phyloP scores from a whole-genome alignment of 306 rosid genomes.

The Gillenia trifoliata region DNA sequence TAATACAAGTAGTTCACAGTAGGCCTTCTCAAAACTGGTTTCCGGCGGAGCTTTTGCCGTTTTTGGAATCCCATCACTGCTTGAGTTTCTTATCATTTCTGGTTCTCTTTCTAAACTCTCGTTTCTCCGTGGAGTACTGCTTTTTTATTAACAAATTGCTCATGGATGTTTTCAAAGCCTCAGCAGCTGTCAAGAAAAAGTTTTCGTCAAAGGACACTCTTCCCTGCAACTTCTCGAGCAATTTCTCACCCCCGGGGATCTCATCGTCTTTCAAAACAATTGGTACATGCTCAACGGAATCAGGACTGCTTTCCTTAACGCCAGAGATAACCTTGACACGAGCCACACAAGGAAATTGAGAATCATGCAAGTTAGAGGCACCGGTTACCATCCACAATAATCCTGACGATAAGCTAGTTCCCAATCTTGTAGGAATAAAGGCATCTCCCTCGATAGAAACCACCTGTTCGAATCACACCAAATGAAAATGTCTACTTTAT shows the following conservation, averaged over 20 bases:
- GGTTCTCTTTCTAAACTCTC: slow-evolving; percentile 75
- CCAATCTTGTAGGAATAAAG: slow-evolving; percentile 76
- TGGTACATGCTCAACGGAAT: slow-evolving; percentile 27
- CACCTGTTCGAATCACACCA: slow-evolving; percentile 44
- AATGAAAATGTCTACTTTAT: not conserved
- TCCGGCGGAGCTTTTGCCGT: not conserved
- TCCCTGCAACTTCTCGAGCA: slow-evolving; percentile 77
- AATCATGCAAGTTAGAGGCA: slow-evolving; percentile 58
- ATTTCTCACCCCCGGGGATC: slow-evolving; percentile 62
- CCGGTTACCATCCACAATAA: slow-evolving; percentile 84
- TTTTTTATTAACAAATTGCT: slow-evolving; percentile 74
- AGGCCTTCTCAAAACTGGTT: not conserved
- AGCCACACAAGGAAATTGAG: slow-evolving; percentile 42
- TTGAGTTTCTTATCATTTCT: slow-evolving; percentile 81
- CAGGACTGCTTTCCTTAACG: slow-evolving; percentile 18
- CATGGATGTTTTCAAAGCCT: slow-evolving; percentile 87
- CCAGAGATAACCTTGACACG: slow-evolving; percentile 59
- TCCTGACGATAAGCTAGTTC: slow-evolving; percentile 34
- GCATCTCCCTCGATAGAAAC: slow-evolving; percentile 55
- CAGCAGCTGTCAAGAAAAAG: slow-evolving; percentile 64
- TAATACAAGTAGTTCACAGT: not conserved
- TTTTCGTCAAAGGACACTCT: slow-evolving; percentile 52
- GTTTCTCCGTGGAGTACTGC: slow-evolving; percentile 67
- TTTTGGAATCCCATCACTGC: slow-evolving; percentile 22
- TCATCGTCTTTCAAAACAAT: slow-evolving; percentile 46